Percentiles rank a stretch among this genome's conserved stretches.
Conservation (phyloP, 306 rosid genomes). For the Corylus avellana region DNA sequence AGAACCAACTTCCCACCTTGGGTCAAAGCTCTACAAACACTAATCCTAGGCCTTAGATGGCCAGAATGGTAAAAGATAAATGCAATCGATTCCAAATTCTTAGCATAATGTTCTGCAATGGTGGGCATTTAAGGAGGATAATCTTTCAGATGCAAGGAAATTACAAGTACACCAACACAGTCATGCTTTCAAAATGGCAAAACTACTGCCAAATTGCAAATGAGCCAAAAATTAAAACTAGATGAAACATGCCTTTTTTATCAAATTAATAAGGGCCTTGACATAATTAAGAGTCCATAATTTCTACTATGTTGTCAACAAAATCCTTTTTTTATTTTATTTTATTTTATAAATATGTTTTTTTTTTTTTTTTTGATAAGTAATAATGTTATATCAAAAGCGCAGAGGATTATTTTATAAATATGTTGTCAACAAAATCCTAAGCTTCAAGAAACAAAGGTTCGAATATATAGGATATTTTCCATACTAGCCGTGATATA, state of each 20-base stretch:
- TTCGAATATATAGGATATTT: too few relatives aligned
- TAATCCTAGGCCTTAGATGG: constrained; percentile 1
- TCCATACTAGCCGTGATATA: too few relatives aligned
- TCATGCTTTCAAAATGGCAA: neutral
- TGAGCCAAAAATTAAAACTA: neutral
- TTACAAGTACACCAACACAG: neutral
- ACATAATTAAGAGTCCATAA: neutral
- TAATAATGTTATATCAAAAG: too few relatives aligned
- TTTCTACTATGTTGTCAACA: neutral
- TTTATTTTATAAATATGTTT: too few relatives aligned
- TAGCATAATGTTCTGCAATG: constrained; percentile 11
- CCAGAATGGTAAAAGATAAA: neutral
- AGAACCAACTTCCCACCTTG: neutral
- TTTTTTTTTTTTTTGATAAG: too few relatives aligned
- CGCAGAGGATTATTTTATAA: too few relatives aligned
- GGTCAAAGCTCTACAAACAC: constrained; percentile 9
- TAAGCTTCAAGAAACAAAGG: too few relatives aligned
- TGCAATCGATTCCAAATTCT: constrained; percentile 19
- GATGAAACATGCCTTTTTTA: neutral
- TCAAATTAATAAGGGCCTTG: neutral
- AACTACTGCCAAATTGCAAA: neutral
- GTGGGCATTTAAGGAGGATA: constrained; percentile 1
- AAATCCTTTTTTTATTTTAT: too few relatives aligned
- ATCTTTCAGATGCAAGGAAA: neutral
- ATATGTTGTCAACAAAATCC: too few relatives aligned